Conservation (phyloP, 139 green algal genomes). For the Volvox reticuliferus region DNA sequence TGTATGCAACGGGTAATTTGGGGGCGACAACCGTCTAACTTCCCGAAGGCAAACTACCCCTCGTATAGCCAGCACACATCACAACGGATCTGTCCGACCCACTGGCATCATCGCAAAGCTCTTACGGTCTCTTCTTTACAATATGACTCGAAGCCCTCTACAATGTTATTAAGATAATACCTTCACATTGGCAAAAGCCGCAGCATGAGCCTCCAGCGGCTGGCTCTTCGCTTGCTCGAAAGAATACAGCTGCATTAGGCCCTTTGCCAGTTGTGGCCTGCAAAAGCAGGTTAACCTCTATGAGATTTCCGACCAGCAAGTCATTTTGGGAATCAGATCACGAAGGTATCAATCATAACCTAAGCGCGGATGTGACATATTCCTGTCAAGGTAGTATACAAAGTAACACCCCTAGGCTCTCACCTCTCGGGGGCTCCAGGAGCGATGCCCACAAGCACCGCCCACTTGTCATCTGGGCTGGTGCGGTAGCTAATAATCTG, state of each 20-base stretch:
- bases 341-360: no score
- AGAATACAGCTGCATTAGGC: slow-evolving; percentile 99
- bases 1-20: slow-evolving; percentile 33
- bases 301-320: no score
- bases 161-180: slow-evolving; percentile 43
- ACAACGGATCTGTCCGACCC: no score
- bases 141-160: no score
- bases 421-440: slow-evolving; percentile 90
- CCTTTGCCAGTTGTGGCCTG: slow-evolving; percentile 95
- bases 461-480: slow-evolving; percentile 94
- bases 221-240: slow-evolving; percentile 96
- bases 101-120: no score
- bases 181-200: slow-evolving; percentile 92
- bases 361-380: no score
- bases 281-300: background rate
- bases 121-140: no score
- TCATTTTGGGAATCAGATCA: no score
- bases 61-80: no score
- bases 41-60: no score
- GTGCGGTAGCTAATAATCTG: slow-evolving; percentile 99
- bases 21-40: no score
- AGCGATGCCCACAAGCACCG: slow-evolving; percentile 97
- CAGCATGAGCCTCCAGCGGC: slow-evolving; percentile 97
- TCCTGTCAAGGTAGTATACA: no score
- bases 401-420: background rate